A percentile compares a stretch with the other conserved stretches of the same genome.
Evolutionary conservation across 768 basidiomycete species (phyloP).

Genomic region (Naganishia friedmannii): DNA sequence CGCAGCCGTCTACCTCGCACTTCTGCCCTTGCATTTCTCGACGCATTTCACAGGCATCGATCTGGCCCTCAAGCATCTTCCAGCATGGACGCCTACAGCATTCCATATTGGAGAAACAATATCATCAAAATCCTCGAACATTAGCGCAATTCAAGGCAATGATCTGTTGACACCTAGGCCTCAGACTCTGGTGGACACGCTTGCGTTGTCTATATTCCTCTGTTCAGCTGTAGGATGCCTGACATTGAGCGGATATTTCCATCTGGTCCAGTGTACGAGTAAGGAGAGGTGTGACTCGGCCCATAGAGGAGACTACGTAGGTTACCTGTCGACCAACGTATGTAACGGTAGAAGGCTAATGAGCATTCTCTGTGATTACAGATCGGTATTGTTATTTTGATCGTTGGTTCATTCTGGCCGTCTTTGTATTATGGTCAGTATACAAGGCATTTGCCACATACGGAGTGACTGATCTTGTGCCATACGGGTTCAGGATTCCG

Average conservation of each 20-base stretch:
- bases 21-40: slow-evolving; percentile 59
- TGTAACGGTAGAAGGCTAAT: slow-evolving; percentile 45
- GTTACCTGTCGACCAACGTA: slow-evolving; percentile 33
- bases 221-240: slow-evolving; percentile 71
- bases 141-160: not conserved
- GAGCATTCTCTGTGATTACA: slow-evolving; percentile 51
- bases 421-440: slow-evolving; percentile 64
- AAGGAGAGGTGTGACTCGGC: slow-evolving; percentile 55
- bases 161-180: slow-evolving; percentile 21
- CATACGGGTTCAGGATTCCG: slow-evolving; percentile 62
- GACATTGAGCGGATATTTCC: slow-evolving; percentile 67
- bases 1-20: slow-evolving; percentile 59
- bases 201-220: slow-evolving; percentile 66
- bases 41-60: slow-evolving; percentile 28
- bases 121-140: not conserved
- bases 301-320: slow-evolving; percentile 54
- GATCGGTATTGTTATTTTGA: slow-evolving; percentile 73
- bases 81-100: slow-evolving; percentile 1
- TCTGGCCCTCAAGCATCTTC: slow-evolving; percentile 31
- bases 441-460: slow-evolving; percentile 45
- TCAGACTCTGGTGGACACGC: slow-evolving; percentile 64
- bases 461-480: slow-evolving; percentile 62
- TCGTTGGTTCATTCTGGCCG: slow-evolving; percentile 74
- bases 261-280: slow-evolving; percentile 72
- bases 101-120: slow-evolving; percentile 4